Conservation (phyloP, 1,284 basidiomycete species). For the Fomitopsis pinicola region DNA sequence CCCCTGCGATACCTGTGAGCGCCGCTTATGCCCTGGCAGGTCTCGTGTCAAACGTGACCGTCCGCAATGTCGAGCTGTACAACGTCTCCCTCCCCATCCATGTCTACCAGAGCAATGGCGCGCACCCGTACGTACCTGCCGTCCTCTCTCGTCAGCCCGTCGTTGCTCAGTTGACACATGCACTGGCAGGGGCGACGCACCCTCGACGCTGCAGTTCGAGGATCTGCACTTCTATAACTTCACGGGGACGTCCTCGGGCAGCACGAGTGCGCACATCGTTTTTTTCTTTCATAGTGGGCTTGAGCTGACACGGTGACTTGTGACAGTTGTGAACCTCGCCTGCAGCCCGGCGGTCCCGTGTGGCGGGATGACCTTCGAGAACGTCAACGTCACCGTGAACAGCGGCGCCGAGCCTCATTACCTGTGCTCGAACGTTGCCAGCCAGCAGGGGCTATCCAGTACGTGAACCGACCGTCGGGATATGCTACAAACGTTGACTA, state of each 20-base stretch:
- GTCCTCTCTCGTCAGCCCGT: background rate
- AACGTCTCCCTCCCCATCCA: constrained; percentile 42
- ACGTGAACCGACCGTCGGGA: background rate
- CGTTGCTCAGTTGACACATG: background rate
- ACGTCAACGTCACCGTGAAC: constrained; percentile 38
- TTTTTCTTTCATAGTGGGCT: background rate
- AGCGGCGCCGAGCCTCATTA: constrained; percentile 33
- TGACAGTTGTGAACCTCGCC: constrained; percentile 46
- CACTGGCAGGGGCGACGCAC: constrained; percentile 37
- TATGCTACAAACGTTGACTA: background rate
- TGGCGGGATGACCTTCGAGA: constrained; percentile 38
- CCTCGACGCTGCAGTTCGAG: constrained; percentile 46
- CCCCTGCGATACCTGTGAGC: background rate
- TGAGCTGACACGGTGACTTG: background rate
- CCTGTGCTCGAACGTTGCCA: constrained; percentile 45
- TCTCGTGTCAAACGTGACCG: constrained; percentile 46
- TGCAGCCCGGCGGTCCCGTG: constrained; percentile 51
- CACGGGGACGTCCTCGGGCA: constrained; percentile 40
- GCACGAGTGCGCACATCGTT: constrained; percentile 29
- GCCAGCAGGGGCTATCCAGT: constrained; percentile 39
- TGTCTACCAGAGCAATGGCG: constrained; percentile 51
- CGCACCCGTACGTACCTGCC: constrained; percentile 34
- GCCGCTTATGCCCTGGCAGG: constrained; percentile 27
- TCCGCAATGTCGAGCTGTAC: constrained; percentile 42
- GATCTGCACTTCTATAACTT: constrained; percentile 44